Percentiles rank a stretch among this genome's conserved stretches.
These are phyloP conservation scores for Fusarium palustre DNA, from an alignment of 2,329 filamentous ascomycete species.

Conservation along the genomic window DNA sequence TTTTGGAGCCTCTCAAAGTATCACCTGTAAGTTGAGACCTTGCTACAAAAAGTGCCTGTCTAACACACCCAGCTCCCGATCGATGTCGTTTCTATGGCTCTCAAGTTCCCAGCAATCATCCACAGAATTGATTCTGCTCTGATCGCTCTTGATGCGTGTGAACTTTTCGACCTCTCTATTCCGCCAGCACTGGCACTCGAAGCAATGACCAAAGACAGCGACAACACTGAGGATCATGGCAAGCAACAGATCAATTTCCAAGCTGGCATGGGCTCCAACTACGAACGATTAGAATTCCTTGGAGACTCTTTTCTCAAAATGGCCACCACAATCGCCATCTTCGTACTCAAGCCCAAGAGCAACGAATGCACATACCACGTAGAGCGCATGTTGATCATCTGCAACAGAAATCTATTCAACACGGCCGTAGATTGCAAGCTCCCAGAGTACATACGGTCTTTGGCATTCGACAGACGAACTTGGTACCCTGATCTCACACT, in stretches of 20 bases:
- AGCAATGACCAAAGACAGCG: conserved; percentile 91
- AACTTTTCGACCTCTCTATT: conserved; percentile 72
- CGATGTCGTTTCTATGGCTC: conserved; percentile 76
- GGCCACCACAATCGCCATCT: conserved; percentile 90
- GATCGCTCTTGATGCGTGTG: conserved; percentile 81
- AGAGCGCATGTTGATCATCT: conserved; percentile 88
- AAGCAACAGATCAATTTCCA: conserved; percentile 78
- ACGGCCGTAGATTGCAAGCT: conserved; percentile 75
- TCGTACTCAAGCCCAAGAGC: conserved; percentile 78
- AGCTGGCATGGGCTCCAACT: conserved; percentile 90
- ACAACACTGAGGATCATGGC: conserved; percentile 80
- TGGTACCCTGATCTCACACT: conserved; percentile 91
- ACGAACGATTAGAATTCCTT: conserved; percentile 92
- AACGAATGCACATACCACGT: conserved; percentile 92
- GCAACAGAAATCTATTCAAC: conserved; percentile 89
- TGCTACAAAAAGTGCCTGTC: background rate
- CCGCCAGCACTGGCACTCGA: conserved; percentile 80
- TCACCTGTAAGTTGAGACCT: conserved; percentile 71
- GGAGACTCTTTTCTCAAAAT: conserved; percentile 97
- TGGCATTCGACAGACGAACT: conserved; percentile 80
- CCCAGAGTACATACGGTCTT: conserved; percentile 83
- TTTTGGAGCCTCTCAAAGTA: conserved; percentile 80
- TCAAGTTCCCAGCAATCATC: conserved; percentile 85
- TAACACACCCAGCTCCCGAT: conserved; percentile 68
- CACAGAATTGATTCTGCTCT: conserved; percentile 85